phyloP scores from a whole-genome alignment of 768 basidiomycete species.

The Megacollybia marginata region DNA sequence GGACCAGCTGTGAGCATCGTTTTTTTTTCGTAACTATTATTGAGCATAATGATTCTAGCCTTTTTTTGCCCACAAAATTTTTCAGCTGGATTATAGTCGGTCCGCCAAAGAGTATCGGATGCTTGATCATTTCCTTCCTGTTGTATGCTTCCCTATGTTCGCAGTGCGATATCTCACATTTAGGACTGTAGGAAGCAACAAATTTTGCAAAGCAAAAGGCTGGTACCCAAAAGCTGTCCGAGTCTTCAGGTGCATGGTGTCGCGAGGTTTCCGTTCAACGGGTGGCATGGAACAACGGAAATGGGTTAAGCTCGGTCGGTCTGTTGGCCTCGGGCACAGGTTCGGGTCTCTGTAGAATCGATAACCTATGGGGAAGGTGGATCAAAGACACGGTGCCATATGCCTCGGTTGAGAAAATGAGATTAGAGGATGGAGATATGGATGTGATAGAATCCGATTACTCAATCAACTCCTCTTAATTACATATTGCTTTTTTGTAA shows the following conservation, averaged over 20 bases:
- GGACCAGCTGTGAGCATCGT: no score
- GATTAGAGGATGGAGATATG: constrained; percentile 44
- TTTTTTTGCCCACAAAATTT: constrained; percentile 73
- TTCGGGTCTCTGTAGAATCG: constrained; percentile 81
- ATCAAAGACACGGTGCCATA: constrained; percentile 61
- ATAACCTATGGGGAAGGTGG: constrained; percentile 75
- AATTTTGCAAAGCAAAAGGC: constrained; percentile 29
- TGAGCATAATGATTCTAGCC: constrained; percentile 39
- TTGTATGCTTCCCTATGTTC: constrained; percentile 30
- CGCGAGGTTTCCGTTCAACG: constrained; percentile 71
- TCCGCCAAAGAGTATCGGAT: constrained; percentile 72
- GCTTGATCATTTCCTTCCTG: constrained; percentile 80
- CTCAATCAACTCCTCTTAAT: neutral
- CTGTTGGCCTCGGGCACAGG: constrained; percentile 56
- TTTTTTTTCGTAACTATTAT: neutral
- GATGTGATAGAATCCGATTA: constrained; percentile 8
- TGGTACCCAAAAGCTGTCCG: constrained; percentile 18
- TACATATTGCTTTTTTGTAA: neutral
- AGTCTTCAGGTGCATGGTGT: constrained; percentile 68
- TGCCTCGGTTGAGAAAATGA: constrained; percentile 49
- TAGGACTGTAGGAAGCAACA: constrained; percentile 36
- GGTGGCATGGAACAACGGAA: constrained; percentile 65
- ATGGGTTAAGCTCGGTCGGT: constrained; percentile 18
- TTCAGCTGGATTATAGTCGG: constrained; percentile 82
- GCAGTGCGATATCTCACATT: constrained; percentile 4